Base-by-base conservation (phyloP, 352 stramenopile species). In the Phytopythium ostracodes region DNA sequence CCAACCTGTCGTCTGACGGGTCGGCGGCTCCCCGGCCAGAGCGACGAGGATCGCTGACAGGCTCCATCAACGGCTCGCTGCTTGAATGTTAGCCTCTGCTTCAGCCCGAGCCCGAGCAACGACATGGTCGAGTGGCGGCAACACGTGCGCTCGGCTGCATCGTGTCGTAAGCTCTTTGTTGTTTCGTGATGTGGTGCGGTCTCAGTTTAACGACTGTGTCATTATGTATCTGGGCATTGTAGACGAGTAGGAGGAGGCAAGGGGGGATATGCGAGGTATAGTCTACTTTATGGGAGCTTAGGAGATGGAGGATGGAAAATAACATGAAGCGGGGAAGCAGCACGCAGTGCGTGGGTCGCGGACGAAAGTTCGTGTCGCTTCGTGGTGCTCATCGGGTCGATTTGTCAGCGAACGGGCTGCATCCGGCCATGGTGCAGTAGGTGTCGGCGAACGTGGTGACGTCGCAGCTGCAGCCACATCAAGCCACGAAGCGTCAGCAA, bases 331-430 rank as follows among this genome's bases (percentile, higher is more conserved):
- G 51, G 20, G 35, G 17, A 44, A 31, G 29, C n/a, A n/a, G n/a
- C n/a, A n/a, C n/a, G 22, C 14, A 9, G 22, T 24, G 20, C 17
- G 12, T 43, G 18, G 17, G 17, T 7, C 31, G 47, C 47, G 27
- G 15, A 35, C 27, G 10, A 8, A 38, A 4, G 12, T 12, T 36
- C 15, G 17, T 36, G 25, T 18, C 17, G 25, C 15, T 22, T 24
- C 29, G 11, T 25, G 15, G 27, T 24, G 17, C 63, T 69, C 71
- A 95, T 64, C 81, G 72, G 31, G 81, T 92, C 18, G 77, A 91
- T 66, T 95, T 95, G 71, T 93, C 86, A 25, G 84, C 86, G 65
- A 94, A 93, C 0, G 84, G 86, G 59, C 81, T 93, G 67, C 84
- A 94, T 55, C 84, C 80, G 52, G 86, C 80, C 84, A 94, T 94